Conservation (phyloP, 2,329 filamentous ascomycete species). For the Verticillium nubilum region DNA sequence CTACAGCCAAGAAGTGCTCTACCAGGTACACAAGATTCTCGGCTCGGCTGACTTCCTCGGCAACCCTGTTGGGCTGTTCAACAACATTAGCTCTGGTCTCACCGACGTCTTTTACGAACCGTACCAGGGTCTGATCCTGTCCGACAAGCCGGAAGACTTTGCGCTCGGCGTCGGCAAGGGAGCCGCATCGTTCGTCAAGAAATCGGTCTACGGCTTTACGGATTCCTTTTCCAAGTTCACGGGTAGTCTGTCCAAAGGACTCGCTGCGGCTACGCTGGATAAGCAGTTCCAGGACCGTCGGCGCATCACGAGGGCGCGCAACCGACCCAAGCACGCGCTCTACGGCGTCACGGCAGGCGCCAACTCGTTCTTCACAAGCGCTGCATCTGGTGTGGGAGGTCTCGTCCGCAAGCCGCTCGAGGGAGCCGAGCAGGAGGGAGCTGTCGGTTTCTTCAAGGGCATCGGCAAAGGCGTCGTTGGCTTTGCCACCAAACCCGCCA, state of each 20-base stretch:
- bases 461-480: slow-evolving; percentile 93
- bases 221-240: slow-evolving; percentile 98
- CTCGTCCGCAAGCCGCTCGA: slow-evolving; percentile 90
- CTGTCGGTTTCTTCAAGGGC: slow-evolving; percentile 93
- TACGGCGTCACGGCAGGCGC: slow-evolving; percentile 95
- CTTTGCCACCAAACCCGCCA: slow-evolving; percentile 93
- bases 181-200: slow-evolving; percentile 95
- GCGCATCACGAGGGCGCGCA: slow-evolving; percentile 86
- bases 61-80: slow-evolving; percentile 96
- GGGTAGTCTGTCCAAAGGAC: slow-evolving; percentile 91
- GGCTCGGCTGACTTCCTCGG: slow-evolving; percentile 96
- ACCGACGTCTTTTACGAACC: slow-evolving; percentile 99
- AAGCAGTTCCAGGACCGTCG: slow-evolving; percentile 98
- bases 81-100: slow-evolving; percentile 94
- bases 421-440: slow-evolving; percentile 92
- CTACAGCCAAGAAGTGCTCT: slow-evolving; percentile 93
- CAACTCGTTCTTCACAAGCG: slow-evolving; percentile 87
- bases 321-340: slow-evolving; percentile 92
- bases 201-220: slow-evolving; percentile 94
- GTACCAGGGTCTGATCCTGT: slow-evolving; percentile 95
- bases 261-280: slow-evolving; percentile 91
- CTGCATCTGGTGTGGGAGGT: slow-evolving; percentile 90
- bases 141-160: slow-evolving; percentile 90
- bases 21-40: slow-evolving; percentile 95
- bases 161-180: slow-evolving; percentile 94